A percentile compares a stretch with the other conserved stretches of the same genome.
Conservation (phyloP, 78 protist genomes). For the Isochrysis galbana region DNA sequence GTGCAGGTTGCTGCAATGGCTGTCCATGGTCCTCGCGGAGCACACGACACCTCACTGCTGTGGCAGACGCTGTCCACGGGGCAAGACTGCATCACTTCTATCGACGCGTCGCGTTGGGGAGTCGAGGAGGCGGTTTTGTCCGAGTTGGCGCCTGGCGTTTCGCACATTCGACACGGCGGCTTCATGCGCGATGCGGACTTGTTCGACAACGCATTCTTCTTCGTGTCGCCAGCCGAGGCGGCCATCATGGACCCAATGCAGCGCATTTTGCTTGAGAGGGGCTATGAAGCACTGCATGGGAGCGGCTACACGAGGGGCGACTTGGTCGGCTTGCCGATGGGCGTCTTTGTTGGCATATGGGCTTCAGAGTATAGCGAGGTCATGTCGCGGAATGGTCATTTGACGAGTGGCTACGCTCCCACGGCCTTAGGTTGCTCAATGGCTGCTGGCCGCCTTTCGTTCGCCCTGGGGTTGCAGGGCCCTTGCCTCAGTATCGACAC, state of each 20-base stretch:
- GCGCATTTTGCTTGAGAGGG: neutral
- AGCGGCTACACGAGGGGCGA: neutral
- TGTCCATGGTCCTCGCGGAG: neutral
- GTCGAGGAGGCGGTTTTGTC: neutral
- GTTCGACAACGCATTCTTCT: neutral
- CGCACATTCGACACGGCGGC: neutral
- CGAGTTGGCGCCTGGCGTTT: neutral
- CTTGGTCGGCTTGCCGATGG: neutral
- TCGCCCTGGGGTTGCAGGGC: neutral
- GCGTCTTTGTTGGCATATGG: neutral
- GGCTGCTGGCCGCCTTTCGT: neutral
- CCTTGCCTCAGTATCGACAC: neutral
- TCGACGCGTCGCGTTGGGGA: neutral
- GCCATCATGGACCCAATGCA: neutral
- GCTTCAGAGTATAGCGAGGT: neutral
- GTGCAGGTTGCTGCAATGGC: neutral
- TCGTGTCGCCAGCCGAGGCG: neutral
- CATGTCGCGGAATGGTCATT: neutral
- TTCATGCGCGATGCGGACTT: neutral
- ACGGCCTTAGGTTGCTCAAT: neutral
- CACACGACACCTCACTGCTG: too few species aligned
- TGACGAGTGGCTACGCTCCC: neutral
- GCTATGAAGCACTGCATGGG: neutral
- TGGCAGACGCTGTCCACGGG: too few species aligned
- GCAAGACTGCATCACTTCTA: too few species aligned